phyloP scores from a whole-genome alignment of 371 early-diverging fungal genomes.

The Phascolomyces articulosus region DNA sequence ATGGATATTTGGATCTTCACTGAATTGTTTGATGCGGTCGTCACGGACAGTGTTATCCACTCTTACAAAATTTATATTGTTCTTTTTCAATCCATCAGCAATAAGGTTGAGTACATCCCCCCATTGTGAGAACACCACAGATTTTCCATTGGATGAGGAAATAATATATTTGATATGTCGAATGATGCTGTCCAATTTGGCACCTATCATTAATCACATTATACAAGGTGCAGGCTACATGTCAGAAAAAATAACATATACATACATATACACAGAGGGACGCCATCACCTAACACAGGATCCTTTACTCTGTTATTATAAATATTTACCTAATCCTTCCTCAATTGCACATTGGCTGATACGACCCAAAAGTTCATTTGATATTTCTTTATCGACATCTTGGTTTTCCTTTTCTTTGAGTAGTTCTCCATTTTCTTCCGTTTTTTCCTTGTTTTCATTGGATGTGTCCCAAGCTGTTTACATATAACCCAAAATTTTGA shows the following conservation, averaged over 20 bases:
- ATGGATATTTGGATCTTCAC: conserved; percentile 37
- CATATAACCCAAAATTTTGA: neutral
- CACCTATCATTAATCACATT: no score
- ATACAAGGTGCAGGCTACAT: no score
- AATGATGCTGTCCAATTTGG: conserved; percentile 68
- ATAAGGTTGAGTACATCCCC: conserved; percentile 59
- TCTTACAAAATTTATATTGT: conserved; percentile 54
- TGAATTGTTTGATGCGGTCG: conserved; percentile 36
- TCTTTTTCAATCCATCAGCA: conserved; percentile 44
- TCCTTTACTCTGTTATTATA: neutral
- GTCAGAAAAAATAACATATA: no score
- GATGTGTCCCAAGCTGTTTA: neutral
- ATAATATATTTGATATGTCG: conserved; percentile 60
- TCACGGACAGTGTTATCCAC: conserved; percentile 23
- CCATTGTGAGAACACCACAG: conserved; percentile 77
- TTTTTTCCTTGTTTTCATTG: neutral
- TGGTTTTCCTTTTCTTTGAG: neutral
- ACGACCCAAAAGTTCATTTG: neutral
- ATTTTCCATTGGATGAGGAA: conserved; percentile 50
- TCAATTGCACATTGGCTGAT: neutral
- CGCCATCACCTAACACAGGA: no score
- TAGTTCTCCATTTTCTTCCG: neutral
- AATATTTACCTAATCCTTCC: conserved; percentile 4
- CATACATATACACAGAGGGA: no score
- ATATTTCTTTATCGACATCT: neutral